Evolutionary conservation across 2,329 filamentous ascomycete species (phyloP), one percentile per base, ranked within the genome.

Genomic region (Zopfia rhizophila): DNA sequence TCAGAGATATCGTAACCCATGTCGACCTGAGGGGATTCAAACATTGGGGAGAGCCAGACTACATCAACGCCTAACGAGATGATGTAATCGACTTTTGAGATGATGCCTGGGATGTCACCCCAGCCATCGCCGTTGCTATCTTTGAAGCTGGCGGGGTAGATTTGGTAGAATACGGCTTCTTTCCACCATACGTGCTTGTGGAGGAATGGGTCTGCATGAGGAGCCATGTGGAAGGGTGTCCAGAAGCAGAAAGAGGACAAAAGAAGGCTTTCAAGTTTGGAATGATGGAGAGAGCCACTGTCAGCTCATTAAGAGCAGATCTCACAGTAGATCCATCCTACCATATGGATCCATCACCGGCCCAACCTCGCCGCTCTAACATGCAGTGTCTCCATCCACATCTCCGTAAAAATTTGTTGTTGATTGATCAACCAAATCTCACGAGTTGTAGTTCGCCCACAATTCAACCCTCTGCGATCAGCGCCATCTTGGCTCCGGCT

Each of bases 1-100:
- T 90, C 81, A 17, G 81, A 78, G 36, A 88, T 83, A 60, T 88
- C 87, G 60, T 89, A 89, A 21, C 85, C 86, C 85, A 88, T 87
- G 56, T 89, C 86, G 3, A 82, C 73, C 58, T 87, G 82, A 0
- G 86, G 86, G 4, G 78, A 82, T 51, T 84, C 80, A 58, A 82
- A 86, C 65, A 87, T 83, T 10, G 87, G 87, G 31, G 81, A 87
- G 1, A 86, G 69, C 87, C 87, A 90, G 36, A 90, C 74, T 5
- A 84, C 78, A 57, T 89, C 81, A 7, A 86, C 74, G 0, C 86
- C 86, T 0, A 89, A 70, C 2, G 73, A 69, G 3, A 55, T 56
- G 31, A 68, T 59, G 38, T 88, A 87, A 56, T 83, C 77, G 1
- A 89, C 73, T 51, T 84, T 83, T 29, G 79, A 79, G 8, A 81